Evolutionary conservation across 169 alveolate genomes (phyloP), one percentile per base, ranked within the genome.

Genomic region (Toxoplasma gondii): DNA sequence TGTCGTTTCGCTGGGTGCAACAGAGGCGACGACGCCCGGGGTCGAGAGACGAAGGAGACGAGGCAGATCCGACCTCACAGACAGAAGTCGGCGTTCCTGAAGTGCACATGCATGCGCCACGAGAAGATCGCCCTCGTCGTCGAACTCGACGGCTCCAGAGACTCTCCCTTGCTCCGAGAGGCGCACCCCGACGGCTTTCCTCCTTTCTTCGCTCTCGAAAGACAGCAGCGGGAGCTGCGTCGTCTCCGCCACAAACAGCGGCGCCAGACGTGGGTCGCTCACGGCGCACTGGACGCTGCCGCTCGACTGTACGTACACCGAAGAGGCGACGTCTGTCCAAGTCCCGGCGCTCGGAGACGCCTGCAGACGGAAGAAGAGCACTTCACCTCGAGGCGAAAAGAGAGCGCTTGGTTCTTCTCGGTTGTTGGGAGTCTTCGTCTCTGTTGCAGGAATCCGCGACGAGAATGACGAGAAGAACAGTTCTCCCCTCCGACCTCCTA

Each of bases 341-440:
- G 39, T 45, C 39, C 27, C 45, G 10, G 19, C 45, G 10, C 22
- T 1, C 86, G 27, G 45, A 19, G 86, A 78, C 2, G 86, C 86
- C n/a, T 78, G 86, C 49, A 78, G 86, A 78, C 39, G 86, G 45
- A n/a, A 78, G 86, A 38, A 78, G 44, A 78, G 86, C 45, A 78
- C 4, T 27, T 64, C 74, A 31, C 74, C 74, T 64, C 5, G n/a
- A 16, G 74, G 74, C 74, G 74, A 19, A 4, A 49, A 12, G 22
- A 12, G 22, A 31, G n/a, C n/a, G 9, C 74, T 27, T 31, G 29
- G 34, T 16, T 64, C 74, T 4, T 31, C 74, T 31, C 74, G n/a
- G n/a, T 1, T 1, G 74, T 19, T 4, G 4, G 24, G 74, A 64
- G 74, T 49, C 58, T 49, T 49, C 58, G n/a, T n/a, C n/a, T n/a